phyloP scores from a whole-genome alignment of 805 yeast genomes.

The Hanseniaspora taiwanica region DNA sequence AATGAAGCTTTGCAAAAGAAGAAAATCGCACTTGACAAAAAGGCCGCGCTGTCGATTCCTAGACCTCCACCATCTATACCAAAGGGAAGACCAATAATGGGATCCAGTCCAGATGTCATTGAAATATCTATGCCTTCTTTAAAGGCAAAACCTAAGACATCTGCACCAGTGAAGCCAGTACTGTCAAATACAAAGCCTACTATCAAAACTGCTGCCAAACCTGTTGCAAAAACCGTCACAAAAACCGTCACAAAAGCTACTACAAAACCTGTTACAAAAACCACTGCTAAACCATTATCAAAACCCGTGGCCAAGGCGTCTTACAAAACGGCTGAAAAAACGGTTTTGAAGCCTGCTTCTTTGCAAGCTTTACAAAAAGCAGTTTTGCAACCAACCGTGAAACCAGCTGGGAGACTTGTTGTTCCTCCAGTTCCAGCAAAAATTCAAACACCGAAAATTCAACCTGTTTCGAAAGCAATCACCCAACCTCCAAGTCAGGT shows the following conservation, averaged over 20 bases:
- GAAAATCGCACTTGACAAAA: constrained; percentile 8
- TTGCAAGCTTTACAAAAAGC: too few species aligned
- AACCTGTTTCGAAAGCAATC: constrained; percentile 19
- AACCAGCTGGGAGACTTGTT: constrained; percentile 14
- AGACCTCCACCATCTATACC: constrained; percentile 5
- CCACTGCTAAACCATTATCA: too few species aligned
- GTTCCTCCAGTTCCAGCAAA: constrained; percentile 12
- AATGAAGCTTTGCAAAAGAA: constrained; percentile 7
- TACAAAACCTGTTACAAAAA: too few species aligned
- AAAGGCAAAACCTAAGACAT: constrained; percentile 4
- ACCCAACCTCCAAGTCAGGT: too few species aligned
- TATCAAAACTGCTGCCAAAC: too few species aligned
- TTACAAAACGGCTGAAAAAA: too few species aligned
- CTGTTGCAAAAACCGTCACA: too few species aligned
- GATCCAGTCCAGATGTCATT: constrained; percentile 2
- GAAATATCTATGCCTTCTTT: not conserved
- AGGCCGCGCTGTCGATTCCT: constrained; percentile 7
- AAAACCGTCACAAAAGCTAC: too few species aligned
- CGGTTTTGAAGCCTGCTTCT: too few species aligned
- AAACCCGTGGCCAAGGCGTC: too few species aligned
- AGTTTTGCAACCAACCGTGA: too few species aligned
- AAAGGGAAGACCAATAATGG: constrained; percentile 4
- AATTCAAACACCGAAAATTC: constrained; percentile 19
- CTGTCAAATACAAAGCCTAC: constrained; percentile 9
- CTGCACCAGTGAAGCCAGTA: not conserved